Percentiles rank a stretch among this genome's conserved stretches.
Conservation (phyloP, 1,284 basidiomycete genomes). For the Tylopilus microsporus region DNA sequence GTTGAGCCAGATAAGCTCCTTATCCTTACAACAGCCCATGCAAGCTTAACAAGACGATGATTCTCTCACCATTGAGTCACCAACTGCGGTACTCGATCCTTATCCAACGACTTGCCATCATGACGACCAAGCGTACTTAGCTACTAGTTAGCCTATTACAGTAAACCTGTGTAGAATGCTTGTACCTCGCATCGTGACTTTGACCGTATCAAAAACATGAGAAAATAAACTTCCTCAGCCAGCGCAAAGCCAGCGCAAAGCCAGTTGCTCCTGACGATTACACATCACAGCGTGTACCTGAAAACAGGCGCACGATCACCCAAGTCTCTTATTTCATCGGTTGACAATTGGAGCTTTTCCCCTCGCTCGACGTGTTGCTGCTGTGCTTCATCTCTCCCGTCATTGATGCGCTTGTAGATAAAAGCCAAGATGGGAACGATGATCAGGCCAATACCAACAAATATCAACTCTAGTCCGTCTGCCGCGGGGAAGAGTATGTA, state of each 20-base stretch:
- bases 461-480: slow-evolving; percentile 67
- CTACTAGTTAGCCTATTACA: too few relatives aligned
- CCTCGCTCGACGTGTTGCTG: slow-evolving; percentile 32
- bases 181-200: too few relatives aligned
- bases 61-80: too few relatives aligned
- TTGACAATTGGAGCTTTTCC: slow-evolving; percentile 17
- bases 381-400: slow-evolving; percentile 36
- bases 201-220: background rate
- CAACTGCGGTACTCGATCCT: too few relatives aligned
- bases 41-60: too few relatives aligned
- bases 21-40: too few relatives aligned
- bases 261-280: background rate
- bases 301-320: slow-evolving; percentile 66
- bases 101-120: too few relatives aligned
- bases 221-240: background rate
- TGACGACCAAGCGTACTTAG: too few relatives aligned
- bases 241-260: too few relatives aligned
- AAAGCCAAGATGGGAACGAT: slow-evolving; percentile 45
- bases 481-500: background rate
- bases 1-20: too few relatives aligned
- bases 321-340: slow-evolving; percentile 33
- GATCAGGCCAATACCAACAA: slow-evolving; percentile 60
- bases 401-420: slow-evolving; percentile 54
- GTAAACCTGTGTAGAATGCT: too few relatives aligned
- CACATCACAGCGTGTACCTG: slow-evolving; percentile 50